A percentile compares a stretch with the other conserved stretches of the same genome.
These are phyloP conservation scores for Saccharomyces hybrid DNA, from an alignment of 1,139 yeast species.

Conservation along the genomic window DNA sequence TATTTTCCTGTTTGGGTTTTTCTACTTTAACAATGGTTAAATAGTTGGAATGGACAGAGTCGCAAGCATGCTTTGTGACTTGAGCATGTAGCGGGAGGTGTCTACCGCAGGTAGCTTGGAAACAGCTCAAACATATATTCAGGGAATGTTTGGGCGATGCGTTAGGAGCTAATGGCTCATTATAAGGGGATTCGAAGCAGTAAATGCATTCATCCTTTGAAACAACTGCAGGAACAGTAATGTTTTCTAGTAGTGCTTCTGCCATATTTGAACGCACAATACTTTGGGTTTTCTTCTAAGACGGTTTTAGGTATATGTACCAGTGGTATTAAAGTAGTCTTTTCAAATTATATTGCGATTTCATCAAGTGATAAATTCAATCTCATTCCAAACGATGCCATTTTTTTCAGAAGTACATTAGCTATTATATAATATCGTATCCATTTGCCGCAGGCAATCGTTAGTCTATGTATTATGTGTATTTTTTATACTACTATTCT, in stretches of 20 bases:
- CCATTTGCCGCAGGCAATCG: neutral
- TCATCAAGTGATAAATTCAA: neutral
- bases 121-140: slow-evolving; percentile 27
- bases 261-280: neutral
- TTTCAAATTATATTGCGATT: neutral
- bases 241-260: slow-evolving; percentile 5
- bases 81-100: slow-evolving; percentile 23
- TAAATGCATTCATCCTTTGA: slow-evolving; percentile 32
- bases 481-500: neutral
- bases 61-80: slow-evolving; percentile 16
- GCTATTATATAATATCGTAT: neutral
- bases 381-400: neutral
- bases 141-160: slow-evolving; percentile 16
- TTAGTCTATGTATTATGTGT: neutral
- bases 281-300: neutral
- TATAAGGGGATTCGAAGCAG: slow-evolving; percentile 28
- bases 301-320: neutral
- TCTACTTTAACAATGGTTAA: slow-evolving; percentile 21
- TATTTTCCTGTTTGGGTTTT: slow-evolving; percentile 13
- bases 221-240: slow-evolving; percentile 24
- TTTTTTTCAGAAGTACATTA: neutral
- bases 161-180: slow-evolving; percentile 8
- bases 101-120: slow-evolving; percentile 27
- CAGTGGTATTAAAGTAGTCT: neutral
- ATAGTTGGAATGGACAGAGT: slow-evolving; percentile 17